Base-by-base conservation (phyloP, 805 yeast genomes). In the Saitoella complicata region DNA sequence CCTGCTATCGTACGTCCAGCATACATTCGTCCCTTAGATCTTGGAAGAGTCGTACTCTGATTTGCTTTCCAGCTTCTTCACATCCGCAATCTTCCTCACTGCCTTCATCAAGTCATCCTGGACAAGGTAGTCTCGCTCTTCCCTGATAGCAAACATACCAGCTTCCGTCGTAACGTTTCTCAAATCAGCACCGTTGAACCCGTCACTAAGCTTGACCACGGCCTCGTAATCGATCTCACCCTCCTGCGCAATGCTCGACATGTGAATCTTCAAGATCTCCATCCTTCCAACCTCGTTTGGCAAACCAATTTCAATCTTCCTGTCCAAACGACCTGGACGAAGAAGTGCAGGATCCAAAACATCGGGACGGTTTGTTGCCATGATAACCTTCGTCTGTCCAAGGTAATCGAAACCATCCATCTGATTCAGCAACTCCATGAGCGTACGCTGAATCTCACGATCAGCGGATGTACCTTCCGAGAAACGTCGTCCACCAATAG, bases 301-400 rank as follows among this genome's bases (percentile, higher is more conserved):
- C 59, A 88, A 70, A 35, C 91, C 84, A 52, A 88, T 91, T 66
- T 88, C 98, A 56, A 88, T 84, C 64, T 88, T 88, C 60, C 97
- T 76, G 65, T 88, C 98, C 60, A 88, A 75, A 68, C 98, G 78
- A 53, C 98, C 98, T 1, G 98, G 95, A 69, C 98, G 82, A 55
- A 88, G 72, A 55, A 88, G 71, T 4, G 98, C 98, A 9, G 98
- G 98, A 64, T 88, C 98, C 52, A 88, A 71, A 8, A 97, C 91
- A 60, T 88, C 98, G 7, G 98, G 98, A 66, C 98, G 76, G 64
- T 88, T 88, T n/a, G 98, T 88, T 33, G 98, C 98, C 98, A 88
- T 88, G 57, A 88, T 88, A 44, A 88, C 86, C 67, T 88, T 88
- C 1, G 98, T 88, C 64, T 86, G 94, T 31, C 98, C 98, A 57